Percentiles rank a stretch among this genome's conserved stretches.
phyloP scores from a whole-genome alignment of 2,329 filamentous ascomycete species.

The Fusarium haematococcum region DNA sequence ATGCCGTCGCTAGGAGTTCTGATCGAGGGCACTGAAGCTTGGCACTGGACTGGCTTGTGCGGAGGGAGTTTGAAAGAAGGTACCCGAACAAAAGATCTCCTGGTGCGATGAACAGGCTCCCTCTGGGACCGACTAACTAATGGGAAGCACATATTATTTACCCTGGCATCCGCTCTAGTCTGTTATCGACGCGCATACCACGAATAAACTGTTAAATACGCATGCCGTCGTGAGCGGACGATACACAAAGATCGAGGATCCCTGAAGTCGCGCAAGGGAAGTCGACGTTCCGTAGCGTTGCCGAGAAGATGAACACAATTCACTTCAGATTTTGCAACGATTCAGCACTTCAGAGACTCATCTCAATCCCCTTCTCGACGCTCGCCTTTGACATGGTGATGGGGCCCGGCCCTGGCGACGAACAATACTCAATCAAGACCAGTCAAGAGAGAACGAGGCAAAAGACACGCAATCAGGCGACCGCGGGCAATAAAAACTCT shows the following conservation, averaged over 20 bases:
- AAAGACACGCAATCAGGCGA: background rate
- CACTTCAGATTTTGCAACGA: background rate
- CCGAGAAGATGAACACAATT: background rate
- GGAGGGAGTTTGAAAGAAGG: background rate
- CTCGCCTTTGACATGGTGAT: background rate
- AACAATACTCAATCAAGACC: background rate
- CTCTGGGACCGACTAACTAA: background rate
- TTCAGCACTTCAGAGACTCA: background rate
- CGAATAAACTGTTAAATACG: background rate
- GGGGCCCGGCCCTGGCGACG: background rate
- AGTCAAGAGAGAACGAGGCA: background rate
- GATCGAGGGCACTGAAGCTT: background rate
- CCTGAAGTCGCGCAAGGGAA: background rate
- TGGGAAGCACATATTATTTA: background rate
- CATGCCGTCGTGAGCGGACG: background rate
- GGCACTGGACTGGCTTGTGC: background rate
- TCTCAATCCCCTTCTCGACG: background rate
- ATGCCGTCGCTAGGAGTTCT: background rate
- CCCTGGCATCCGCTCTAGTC: too few species aligned
- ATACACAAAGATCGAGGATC: background rate
- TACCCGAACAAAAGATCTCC: background rate
- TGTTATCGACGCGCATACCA: background rate
- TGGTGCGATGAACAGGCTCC: background rate
- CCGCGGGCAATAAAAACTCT: background rate
- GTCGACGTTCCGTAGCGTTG: background rate